Evolutionary conservation across 495 filamentous ascomycete genomes (phyloP).

Genomic region (Massariosphaeria phaeospora): DNA sequence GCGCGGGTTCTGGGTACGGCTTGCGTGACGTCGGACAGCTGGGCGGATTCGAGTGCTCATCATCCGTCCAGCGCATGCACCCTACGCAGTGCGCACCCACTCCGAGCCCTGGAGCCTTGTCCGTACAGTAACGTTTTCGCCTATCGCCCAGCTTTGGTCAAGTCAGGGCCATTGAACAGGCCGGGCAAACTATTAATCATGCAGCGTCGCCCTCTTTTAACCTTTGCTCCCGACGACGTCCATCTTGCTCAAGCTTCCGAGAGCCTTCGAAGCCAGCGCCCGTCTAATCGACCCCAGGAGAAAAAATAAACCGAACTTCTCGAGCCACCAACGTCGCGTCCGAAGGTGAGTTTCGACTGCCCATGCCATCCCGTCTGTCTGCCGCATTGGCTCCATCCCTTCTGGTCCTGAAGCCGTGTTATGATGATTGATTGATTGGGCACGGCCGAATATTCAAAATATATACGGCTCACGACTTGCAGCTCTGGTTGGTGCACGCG

Average conservation of each 20-base stretch:
- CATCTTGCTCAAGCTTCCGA: too few relatives aligned
- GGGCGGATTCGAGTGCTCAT: not conserved
- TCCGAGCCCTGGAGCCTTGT: conserved; percentile 22
- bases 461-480: conserved; percentile 23
- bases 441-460: not conserved
- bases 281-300: conserved; percentile 26
- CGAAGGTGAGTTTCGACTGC: conserved; percentile 23
- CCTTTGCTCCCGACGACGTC: not conserved
- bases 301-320: conserved; percentile 7
- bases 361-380: not conserved
- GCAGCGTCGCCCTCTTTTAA: conserved; percentile 19
- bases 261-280: not conserved
- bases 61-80: conserved; percentile 30
- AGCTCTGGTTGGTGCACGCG: conserved; percentile 14
- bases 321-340: conserved; percentile 8
- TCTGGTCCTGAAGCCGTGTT: not conserved
- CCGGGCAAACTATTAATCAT: conserved; percentile 19
- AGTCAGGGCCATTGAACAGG: conserved; percentile 1
- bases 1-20: not conserved
- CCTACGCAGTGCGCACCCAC: conserved; percentile 14
- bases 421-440: too few relatives aligned
- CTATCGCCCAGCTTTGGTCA: conserved; percentile 28
- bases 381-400: conserved; percentile 7
- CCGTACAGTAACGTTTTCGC: conserved; percentile 14
- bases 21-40: conserved; percentile 2